phyloP scores from a whole-genome alignment of 2,329 filamentous ascomycete genomes.

The Phialocephala sp. region DNA sequence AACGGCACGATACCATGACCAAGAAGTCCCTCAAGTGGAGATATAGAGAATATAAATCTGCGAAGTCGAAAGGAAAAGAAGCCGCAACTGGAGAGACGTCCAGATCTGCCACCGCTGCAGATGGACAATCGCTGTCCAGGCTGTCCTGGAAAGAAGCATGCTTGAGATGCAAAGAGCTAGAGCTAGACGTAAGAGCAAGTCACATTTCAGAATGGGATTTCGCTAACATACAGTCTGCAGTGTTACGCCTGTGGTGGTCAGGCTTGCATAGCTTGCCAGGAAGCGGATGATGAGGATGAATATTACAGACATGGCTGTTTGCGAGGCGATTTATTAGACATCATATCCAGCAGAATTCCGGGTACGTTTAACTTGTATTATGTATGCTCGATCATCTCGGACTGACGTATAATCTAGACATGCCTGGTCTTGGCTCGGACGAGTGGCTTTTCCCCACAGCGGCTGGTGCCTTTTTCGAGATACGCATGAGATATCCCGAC shows the following conservation, averaged over 20 bases:
- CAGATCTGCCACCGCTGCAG: neutral
- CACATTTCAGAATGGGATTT: neutral
- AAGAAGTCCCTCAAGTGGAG: neutral
- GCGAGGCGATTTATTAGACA: neutral
- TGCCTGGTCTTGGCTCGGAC: neutral
- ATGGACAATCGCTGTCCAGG: neutral
- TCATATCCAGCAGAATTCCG: neutral
- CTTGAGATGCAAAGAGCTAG: conserved; percentile 1
- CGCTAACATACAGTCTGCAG: neutral
- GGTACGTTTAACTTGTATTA: neutral
- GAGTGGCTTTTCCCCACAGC: neutral
- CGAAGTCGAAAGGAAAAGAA: neutral
- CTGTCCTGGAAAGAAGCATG: neutral
- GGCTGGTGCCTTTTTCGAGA: neutral
- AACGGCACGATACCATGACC: conserved; percentile 1
- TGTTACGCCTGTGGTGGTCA: neutral
- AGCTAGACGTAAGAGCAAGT: neutral
- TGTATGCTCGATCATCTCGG: neutral
- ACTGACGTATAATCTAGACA: neutral
- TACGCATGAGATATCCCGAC: neutral
- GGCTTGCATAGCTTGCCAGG: neutral
- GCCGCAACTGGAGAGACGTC: neutral
- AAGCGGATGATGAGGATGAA: neutral
- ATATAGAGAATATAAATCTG: neutral
- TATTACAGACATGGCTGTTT: neutral